These are phyloP conservation scores for Poa annua DNA, from an alignment of 176 grass and related monocot genomes.

Conservation along the genomic window DNA sequence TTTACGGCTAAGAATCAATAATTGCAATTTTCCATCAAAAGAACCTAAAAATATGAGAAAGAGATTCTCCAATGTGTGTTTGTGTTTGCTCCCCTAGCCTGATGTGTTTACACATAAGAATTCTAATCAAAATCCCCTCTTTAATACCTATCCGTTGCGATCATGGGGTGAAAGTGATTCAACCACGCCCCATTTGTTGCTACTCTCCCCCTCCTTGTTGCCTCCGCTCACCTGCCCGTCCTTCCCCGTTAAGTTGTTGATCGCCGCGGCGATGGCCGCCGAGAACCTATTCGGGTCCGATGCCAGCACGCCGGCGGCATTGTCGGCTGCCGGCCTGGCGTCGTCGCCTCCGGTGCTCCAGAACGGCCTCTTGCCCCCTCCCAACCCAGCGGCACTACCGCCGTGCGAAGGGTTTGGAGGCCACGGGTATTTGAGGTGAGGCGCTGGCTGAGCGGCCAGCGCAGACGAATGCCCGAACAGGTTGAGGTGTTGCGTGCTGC, in stretches of 20 bases:
- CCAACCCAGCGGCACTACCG: not conserved
- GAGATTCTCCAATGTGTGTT: constrained; percentile 15
- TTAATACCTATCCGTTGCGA: constrained; percentile 39
- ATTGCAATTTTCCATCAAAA: constrained; percentile 15
- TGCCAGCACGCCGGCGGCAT: constrained; percentile 32
- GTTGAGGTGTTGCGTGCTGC: constrained; percentile 42
- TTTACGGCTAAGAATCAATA: constrained; percentile 45
- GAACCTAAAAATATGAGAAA: constrained; percentile 36
- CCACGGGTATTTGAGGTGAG: constrained; percentile 58
- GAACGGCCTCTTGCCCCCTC: constrained; percentile 51
- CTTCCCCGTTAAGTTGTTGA: constrained; percentile 61
- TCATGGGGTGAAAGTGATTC: constrained; percentile 49
- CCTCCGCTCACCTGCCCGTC: constrained; percentile 36
- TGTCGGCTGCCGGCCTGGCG: constrained; percentile 13
- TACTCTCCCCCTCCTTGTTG: constrained; percentile 69
- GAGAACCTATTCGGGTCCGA: constrained; percentile 57
- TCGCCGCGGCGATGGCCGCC: constrained; percentile 44
- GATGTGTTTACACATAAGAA: constrained; percentile 44
- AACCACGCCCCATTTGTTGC: constrained; percentile 55
- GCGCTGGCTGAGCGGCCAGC: constrained; percentile 18
- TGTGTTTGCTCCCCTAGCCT: constrained; percentile 28
- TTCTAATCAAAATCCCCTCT: not conserved
- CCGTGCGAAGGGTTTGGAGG: constrained; percentile 22
- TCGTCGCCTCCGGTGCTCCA: constrained; percentile 44
- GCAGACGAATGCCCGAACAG: constrained; percentile 41